Percentiles rank a stretch among this genome's conserved stretches.
Conservation (phyloP, 345 rosid genomes). For the Raphanus sativus region DNA sequence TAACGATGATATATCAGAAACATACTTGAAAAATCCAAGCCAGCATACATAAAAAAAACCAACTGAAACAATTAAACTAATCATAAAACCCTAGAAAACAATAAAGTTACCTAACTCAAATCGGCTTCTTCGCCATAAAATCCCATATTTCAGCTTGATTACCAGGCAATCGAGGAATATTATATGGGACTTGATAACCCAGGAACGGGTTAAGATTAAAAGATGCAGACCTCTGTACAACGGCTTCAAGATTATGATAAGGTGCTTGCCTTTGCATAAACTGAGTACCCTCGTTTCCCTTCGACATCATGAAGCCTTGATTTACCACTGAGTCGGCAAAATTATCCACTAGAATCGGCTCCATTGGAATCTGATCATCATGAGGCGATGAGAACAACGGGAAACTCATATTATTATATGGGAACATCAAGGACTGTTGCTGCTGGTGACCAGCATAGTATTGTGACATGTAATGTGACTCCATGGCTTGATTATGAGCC, state of each 20-base stretch:
- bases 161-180: background rate
- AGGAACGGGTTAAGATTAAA: slow-evolving; percentile 5
- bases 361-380: slow-evolving; percentile 31
- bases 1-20: slow-evolving; percentile 2
- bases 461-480: slow-evolving; percentile 23
- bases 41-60: slow-evolving; percentile 17
- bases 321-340: background rate
- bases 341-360: slow-evolving; percentile 11
- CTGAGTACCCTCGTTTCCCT: slow-evolving; percentile 30
- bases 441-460: slow-evolving; percentile 22
- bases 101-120: background rate
- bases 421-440: slow-evolving; percentile 14
- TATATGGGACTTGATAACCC: slow-evolving; percentile 6
- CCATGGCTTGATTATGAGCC: slow-evolving; percentile 28
- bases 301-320: slow-evolving; percentile 29
- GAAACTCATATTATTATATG: slow-evolving; percentile 15
- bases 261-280: slow-evolving; percentile 16
- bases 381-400: background rate
- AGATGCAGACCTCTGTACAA: background rate
- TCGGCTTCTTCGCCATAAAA: slow-evolving; percentile 1
- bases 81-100: slow-evolving; percentile 13
- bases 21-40: background rate
- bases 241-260: slow-evolving; percentile 15
- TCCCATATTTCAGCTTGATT: slow-evolving; percentile 13
- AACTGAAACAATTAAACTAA: slow-evolving; percentile 15